Conservation (phyloP, 345 rosid genomes). For the Cochlearia excelsa region DNA sequence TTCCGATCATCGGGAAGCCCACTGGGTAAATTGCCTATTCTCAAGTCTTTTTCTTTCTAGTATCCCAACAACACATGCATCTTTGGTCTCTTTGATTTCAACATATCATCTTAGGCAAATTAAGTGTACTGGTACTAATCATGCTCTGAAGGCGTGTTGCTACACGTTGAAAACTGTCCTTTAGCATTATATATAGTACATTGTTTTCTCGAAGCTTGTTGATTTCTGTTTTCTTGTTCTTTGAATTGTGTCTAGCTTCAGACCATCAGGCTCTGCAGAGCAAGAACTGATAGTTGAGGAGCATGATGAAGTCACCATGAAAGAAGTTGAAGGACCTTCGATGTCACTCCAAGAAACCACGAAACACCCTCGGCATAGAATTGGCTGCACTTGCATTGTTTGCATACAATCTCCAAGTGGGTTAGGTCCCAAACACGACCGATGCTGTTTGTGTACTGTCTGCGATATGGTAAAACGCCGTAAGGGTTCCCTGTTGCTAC, state of each 20-base stretch:
- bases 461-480: conserved; percentile 80
- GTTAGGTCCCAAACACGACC: conserved; percentile 79
- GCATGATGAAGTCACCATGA: conserved; percentile 48
- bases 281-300: conserved; percentile 53
- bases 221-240: conserved; percentile 8
- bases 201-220: conserved; percentile 5
- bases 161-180: conserved; percentile 16
- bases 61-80: too few relatives aligned
- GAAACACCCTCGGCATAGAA: conserved; percentile 90
- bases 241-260: conserved; percentile 32
- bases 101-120: not conserved
- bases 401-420: conserved; percentile 97
- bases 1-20: conserved; percentile 87
- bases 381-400: conserved; percentile 88
- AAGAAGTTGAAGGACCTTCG: conserved; percentile 66
- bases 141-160: conserved; percentile 17
- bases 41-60: not conserved
- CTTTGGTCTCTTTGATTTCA: conserved; percentile 5
- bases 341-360: conserved; percentile 69
- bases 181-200: conserved; percentile 13
- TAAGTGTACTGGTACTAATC: conserved; percentile 18
- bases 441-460: conserved; percentile 69
- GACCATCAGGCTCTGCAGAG: conserved; percentile 58
- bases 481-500: conserved; percentile 56
- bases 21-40: conserved; percentile 57